Percentiles rank a stretch among this genome's conserved stretches.
These are phyloP conservation scores for Alopecurus myosuroides DNA, from an alignment of 176 grass and related monocot genomes.

Conservation along the genomic window DNA sequence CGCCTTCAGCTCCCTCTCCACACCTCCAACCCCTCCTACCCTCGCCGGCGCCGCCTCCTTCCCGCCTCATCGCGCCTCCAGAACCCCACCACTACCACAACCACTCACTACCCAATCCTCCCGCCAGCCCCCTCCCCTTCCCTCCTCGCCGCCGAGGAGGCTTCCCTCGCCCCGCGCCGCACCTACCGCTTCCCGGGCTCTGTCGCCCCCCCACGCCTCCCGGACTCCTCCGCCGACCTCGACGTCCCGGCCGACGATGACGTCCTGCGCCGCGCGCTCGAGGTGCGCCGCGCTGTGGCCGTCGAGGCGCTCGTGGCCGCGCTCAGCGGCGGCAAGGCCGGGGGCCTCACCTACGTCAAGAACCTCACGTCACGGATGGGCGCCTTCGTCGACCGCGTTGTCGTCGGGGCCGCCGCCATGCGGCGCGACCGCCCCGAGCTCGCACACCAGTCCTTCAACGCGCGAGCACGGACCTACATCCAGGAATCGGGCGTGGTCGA, in stretches of 20 bases:
- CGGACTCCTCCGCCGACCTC: neutral
- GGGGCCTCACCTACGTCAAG: conserved; percentile 64
- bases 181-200: conserved; percentile 72
- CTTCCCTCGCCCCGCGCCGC: conserved; percentile 57
- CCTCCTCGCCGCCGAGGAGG: conserved; percentile 55
- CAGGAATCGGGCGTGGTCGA: conserved; percentile 51
- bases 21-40: neutral
- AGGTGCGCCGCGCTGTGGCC: conserved; percentile 72
- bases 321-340: conserved; percentile 51
- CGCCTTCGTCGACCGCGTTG: conserved; percentile 64
- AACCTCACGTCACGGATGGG: conserved; percentile 53
- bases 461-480: conserved; percentile 59
- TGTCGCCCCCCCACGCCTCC: conserved; percentile 32
- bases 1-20: conserved; percentile 19
- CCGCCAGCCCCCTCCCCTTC: conserved; percentile 34
- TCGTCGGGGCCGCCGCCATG: conserved; percentile 66
- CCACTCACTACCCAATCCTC: conserved; percentile 26
- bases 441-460: conserved; percentile 86
- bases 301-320: conserved; percentile 48
- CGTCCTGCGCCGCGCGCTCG: conserved; percentile 55
- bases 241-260: conserved; percentile 23
- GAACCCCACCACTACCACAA: conserved; percentile 27
- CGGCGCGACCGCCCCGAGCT: conserved; percentile 54
- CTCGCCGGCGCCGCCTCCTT: neutral
- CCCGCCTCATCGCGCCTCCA: conserved; percentile 39